Percentiles rank a stretch among this genome's conserved stretches.
Conservation (phyloP, 352 stramenopile species). For the Heterotrichella gracilis region DNA sequence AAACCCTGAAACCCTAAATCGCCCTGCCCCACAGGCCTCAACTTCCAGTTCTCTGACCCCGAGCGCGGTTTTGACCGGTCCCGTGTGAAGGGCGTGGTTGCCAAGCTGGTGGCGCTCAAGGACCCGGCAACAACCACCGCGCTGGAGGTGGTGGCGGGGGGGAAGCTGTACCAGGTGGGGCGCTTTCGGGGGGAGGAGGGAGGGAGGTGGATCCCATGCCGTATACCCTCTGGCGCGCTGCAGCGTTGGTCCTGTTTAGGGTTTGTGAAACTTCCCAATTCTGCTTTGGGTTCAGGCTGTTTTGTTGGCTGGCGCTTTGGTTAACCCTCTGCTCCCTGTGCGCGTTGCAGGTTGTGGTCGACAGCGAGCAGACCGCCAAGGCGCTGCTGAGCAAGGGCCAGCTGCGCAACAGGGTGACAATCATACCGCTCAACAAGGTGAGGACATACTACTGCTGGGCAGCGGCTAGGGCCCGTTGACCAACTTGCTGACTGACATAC, state of each 20-base stretch:
- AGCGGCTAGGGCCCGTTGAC: too few species aligned
- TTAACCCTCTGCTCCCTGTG: too few species aligned
- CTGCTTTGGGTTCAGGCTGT: too few species aligned
- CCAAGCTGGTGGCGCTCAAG: slow-evolving; percentile 65
- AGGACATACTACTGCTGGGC: too few species aligned
- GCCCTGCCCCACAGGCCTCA: too few species aligned
- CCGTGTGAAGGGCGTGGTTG: slow-evolving; percentile 83
- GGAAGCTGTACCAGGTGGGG: slow-evolving; percentile 70
- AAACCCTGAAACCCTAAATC: too few species aligned
- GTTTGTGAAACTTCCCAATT: background rate
- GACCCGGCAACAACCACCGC: slow-evolving; percentile 58
- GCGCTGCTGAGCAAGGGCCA: slow-evolving; percentile 78
- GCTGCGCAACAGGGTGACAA: slow-evolving; percentile 71
- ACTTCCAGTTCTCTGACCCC: slow-evolving; percentile 80
- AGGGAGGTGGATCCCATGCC: too few species aligned
- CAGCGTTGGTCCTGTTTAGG: background rate
- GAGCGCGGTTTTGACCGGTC: slow-evolving; percentile 68
- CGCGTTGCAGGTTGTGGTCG: slow-evolving; percentile 89
- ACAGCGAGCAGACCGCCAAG: slow-evolving; percentile 87
- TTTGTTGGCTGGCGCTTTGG: too few species aligned
- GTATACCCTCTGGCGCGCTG: background rate
- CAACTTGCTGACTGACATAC: too few species aligned
- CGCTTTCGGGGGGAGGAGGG: too few species aligned
- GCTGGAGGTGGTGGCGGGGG: slow-evolving; percentile 79
- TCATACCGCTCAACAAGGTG: slow-evolving; percentile 67